Base-by-base conservation (phyloP, 352 stramenopile genomes). In the Pythium utonaiense region DNA sequence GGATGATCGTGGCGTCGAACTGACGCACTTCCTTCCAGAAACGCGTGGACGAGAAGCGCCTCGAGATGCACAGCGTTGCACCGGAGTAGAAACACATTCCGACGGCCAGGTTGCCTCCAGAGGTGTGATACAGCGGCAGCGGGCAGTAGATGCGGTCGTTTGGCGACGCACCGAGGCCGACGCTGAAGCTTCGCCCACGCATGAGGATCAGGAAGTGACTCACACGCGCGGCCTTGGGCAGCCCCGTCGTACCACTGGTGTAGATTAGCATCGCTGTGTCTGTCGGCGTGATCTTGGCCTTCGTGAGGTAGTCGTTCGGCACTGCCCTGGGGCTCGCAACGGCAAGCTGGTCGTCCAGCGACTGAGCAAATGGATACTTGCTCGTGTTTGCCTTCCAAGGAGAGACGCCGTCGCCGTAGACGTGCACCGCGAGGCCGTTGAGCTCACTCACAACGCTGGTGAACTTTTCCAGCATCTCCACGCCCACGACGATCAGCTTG, bases 101-200 rank as follows among this genome's bases (percentile, higher is more conserved):
- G 0, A 92, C 81, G 0, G 83, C 78, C 53, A 96, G 67, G 50
- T 91, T 88, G 31, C 88, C 88, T 10, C 77, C 86, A 0, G 86
- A 87, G 22, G 81, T 92, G 69, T 96, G 88, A 52, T 94, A 96
- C 38, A 96, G 69, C 40, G 88, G 88, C 28, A 96, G 69, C 16
- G 80, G 69, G 31, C 80, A 90, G 71, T 94, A 96, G 44, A 96
- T 55, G 51, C 82, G 74, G 50, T 95, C 87, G 30, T 77, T 50
- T 25, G 69, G 64, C n/a, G 57, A 77, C 30, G 86, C 53, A 3
- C 74, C 64, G 62, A 89, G 91, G 19, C 57, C 64, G 38, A 73
- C 58, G 21, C 75, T 70, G 49, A 93, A 85, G 5, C 60, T 66
- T 40, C 90, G 55, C 27, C 76, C 71, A n/a, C 80, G 80, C 27